Base-by-base conservation (phyloP, 257 asterid species). In the Scutellaria minor region DNA sequence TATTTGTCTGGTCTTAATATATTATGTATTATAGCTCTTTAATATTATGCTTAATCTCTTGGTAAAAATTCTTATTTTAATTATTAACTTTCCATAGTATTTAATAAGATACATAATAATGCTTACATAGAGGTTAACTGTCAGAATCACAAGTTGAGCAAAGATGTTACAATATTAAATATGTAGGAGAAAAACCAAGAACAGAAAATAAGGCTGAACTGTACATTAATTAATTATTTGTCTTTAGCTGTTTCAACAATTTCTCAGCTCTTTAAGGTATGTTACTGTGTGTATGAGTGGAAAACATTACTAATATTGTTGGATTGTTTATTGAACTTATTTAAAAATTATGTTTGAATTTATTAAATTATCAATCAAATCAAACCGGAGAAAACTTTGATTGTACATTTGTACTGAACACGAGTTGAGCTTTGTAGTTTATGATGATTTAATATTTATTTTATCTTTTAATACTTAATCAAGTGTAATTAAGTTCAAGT, bases 71-170 rank as follows among this genome's bases (percentile, higher is more conserved):
- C 0, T 9, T 24, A 31, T 22, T 45, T 45, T 6, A 22, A 22
- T 46, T 42, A 64, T 18, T 15, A 18, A 11, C 39, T 50, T 4
- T 14, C 24, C 22, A 31, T 31, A 2, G 37, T 31, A 31, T 31
- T 22, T 14, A 35, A 59, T 47, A 5, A 60, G 60, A 50, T 71
- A 41, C 40, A 5, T 39, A 64, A 55, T 3, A 11, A 56, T 24
- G 55, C 20, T 70, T 14, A 53, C 10, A 18, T 18, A 18, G 18
- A 40, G 52, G 37, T 61, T 71, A 64, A 78, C 76, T 64, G 60
- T 75, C 83, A 57, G 12, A 55, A 20, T 80, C 80, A 60, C 51
- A 39, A 9, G 63, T 75, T 52, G 63, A 20, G 59, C 56, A 51
- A 55, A 15, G 35, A 54, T 18, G 5, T 54, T 54, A 24, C 60